These are phyloP conservation scores for Aquilaria agallochum DNA, from an alignment of 441 rosid genomes.

Conservation along the genomic window DNA sequence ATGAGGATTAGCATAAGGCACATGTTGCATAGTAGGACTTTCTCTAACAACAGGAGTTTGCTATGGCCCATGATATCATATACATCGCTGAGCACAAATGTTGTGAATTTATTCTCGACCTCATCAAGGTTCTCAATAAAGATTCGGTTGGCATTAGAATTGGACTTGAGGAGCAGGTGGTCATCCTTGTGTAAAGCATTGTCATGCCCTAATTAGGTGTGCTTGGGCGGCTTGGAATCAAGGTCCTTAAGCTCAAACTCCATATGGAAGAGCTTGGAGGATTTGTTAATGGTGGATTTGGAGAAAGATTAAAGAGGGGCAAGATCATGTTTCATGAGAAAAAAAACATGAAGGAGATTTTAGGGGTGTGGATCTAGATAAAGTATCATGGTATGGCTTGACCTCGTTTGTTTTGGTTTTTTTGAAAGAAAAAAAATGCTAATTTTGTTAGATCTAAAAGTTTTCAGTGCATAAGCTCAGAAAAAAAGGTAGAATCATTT, in stretches of 20 bases:
- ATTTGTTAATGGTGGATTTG: not conserved
- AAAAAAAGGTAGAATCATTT: too few species aligned
- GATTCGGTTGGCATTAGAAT: constrained; percentile 19
- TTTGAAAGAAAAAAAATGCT: too few species aligned
- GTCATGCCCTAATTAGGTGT: constrained; percentile 11
- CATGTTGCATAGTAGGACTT: constrained; percentile 46
- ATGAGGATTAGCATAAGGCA: constrained; percentile 72
- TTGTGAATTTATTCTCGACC: constrained; percentile 84
- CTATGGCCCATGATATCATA: constrained; percentile 93
- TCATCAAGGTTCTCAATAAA: constrained; percentile 47
- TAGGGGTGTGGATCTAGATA: too few species aligned
- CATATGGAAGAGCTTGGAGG: constrained; percentile 21
- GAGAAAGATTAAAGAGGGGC: too few species aligned
- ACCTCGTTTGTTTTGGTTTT: too few species aligned
- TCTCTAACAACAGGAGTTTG: constrained; percentile 66
- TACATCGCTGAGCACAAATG: constrained; percentile 73
- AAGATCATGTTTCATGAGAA: too few species aligned
- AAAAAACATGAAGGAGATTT: too few species aligned
- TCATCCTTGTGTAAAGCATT: constrained; percentile 52
- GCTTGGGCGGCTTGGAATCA: constrained; percentile 27
- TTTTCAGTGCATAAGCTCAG: too few species aligned
- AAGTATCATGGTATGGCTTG: too few species aligned
- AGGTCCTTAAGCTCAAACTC: constrained; percentile 61
- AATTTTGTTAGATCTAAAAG: too few species aligned
- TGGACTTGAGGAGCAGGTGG: constrained; percentile 72